A percentile compares a stretch with the other conserved stretches of the same genome.
phyloP scores from a whole-genome alignment of 2,329 filamentous ascomycete species.

The Thelonectria rubi region DNA sequence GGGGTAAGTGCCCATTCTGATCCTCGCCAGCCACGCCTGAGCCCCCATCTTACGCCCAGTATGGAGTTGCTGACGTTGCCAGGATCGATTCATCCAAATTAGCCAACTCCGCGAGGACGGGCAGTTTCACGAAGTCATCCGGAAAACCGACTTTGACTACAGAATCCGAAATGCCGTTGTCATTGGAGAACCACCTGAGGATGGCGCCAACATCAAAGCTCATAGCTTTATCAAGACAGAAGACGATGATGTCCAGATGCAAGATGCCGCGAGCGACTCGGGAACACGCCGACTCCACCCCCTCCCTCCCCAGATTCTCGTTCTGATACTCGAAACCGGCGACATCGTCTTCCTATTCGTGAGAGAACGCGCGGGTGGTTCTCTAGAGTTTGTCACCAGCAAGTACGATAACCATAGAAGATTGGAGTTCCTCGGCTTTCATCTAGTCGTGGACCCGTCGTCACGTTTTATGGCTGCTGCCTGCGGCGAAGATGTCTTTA shows the following conservation, averaged over 20 bases:
- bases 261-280: constrained; percentile 37
- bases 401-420: constrained; percentile 66
- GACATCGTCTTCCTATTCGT: constrained; percentile 82
- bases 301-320: constrained; percentile 81
- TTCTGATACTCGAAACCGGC: constrained; percentile 78
- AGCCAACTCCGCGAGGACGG: constrained; percentile 76
- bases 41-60: neutral
- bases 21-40: neutral
- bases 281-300: constrained; percentile 19
- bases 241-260: constrained; percentile 51
- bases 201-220: constrained; percentile 34
- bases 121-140: constrained; percentile 78
- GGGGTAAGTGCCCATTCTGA: constrained; percentile 65
- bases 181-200: constrained; percentile 64
- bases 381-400: constrained; percentile 68
- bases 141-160: constrained; percentile 80
- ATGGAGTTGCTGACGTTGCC: constrained; percentile 21
- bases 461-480: constrained; percentile 75
- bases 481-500: constrained; percentile 74
- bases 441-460: constrained; percentile 80
- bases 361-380: constrained; percentile 52
- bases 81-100: constrained; percentile 84
- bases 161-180: constrained; percentile 82
- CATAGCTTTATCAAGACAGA: constrained; percentile 50
- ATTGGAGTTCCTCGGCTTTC: constrained; percentile 67